phyloP scores from a whole-genome alignment of 495 filamentous ascomycete genomes.

The Aspergillus egyptiacus region DNA sequence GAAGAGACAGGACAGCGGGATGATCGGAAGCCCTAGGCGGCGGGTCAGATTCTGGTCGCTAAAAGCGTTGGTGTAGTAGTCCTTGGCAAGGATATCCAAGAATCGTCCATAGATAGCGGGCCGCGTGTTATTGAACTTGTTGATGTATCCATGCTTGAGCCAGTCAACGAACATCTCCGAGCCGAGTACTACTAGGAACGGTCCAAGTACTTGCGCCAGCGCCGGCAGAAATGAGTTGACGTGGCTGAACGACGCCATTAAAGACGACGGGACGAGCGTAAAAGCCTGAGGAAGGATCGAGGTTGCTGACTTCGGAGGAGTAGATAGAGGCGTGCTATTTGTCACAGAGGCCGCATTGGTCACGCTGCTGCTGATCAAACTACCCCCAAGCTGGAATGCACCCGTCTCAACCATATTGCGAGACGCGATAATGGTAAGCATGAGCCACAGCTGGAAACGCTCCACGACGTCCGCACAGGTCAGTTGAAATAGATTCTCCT shows the following conservation, averaged over 20 bases:
- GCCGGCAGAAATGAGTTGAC: constrained; percentile 53
- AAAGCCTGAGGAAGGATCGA: constrained; percentile 81
- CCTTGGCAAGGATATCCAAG: constrained; percentile 87
- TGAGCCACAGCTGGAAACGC: constrained; percentile 94
- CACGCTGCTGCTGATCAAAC: constrained; percentile 28
- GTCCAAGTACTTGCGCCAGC: constrained; percentile 81
- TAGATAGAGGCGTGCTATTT: constrained; percentile 44
- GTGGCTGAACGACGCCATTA: constrained; percentile 39
- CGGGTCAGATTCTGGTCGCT: constrained; percentile 82
- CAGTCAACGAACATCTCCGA: constrained; percentile 97
- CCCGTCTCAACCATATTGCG: constrained; percentile 94
- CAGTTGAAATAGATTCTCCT: constrained; percentile 94
- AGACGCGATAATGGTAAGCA: constrained; percentile 90
- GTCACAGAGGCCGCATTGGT: constrained; percentile 31
- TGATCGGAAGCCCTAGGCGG: constrained; percentile 82
- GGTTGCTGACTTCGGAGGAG: constrained; percentile 42
- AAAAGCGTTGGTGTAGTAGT: constrained; percentile 97
- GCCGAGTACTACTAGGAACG: constrained; percentile 86
- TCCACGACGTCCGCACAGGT: constrained; percentile 96
- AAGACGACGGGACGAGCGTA: constrained; percentile 66
- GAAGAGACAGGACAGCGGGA: constrained; percentile 90
- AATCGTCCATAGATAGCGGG: constrained; percentile 84
- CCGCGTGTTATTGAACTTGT: constrained; percentile 95
- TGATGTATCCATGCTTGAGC: constrained; percentile 96
- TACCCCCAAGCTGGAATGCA: constrained; percentile 37